Evolutionary conservation across 768 basidiomycete species (phyloP), one percentile per base, ranked within the genome.

Genomic region (Psilocybe cubensis): DNA sequence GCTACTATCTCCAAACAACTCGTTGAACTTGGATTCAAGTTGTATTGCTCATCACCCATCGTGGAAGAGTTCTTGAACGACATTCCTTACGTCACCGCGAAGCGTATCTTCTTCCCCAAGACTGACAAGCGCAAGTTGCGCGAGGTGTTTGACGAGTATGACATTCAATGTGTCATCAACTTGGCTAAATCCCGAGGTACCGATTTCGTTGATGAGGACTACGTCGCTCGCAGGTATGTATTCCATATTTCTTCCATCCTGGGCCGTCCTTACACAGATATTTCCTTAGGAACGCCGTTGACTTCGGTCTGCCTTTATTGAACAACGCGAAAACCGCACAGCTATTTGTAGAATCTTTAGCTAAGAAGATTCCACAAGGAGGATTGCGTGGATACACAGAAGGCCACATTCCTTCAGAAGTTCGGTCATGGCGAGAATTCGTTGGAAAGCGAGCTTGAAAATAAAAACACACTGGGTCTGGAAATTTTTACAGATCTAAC

Each of bases 161-260:
- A 98, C 63, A 96, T 99, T 64, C 90, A 94, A 67, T 89, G 87
- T 45, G 97, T 99, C 41, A 86, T 98, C 74, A 98, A 98, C 76
- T 82, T 99, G 50, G 89, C 96, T 10, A 85, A 88, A 66, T 76
- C 83, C 53, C 87, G 94, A 5, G 96, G 89, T 29, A 77, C 75
- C 40, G 85, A 86, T 64, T 85, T 88, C 11, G 79, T 86, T 11
- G 97, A 98, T 69, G 93, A 98, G 69, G 95, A 98, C 66, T 99
- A 99, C 66, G 96, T 98, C 45, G 96, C 97, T 53, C 84, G 97
- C 69, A 83, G 91, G 87, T 90, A 68, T 64, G 84, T 79, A 12
- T 55, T 20, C 23, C 11, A 52, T 5, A 40, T 45, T 52, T 55
- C 28, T 54, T 14, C 5, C 21, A 25, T 24, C 17, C 25, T 3